These are phyloP conservation scores for Pichia rugopelliculosa DNA, from an alignment of 805 yeast species.

Conservation along the genomic window DNA sequence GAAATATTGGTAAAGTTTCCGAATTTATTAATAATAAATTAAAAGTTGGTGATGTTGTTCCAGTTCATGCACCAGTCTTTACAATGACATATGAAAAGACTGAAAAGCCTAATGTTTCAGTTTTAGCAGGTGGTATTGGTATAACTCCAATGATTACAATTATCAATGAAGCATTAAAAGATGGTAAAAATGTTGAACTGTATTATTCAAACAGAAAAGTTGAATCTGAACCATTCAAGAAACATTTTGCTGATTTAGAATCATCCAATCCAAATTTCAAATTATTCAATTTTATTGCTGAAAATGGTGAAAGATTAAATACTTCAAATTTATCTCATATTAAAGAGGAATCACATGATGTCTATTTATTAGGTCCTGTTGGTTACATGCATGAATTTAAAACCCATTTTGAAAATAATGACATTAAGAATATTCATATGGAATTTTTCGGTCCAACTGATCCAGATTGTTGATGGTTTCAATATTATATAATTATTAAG, in stretches of 20 bases:
- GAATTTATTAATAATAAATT: conserved; percentile 40
- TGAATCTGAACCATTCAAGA: conserved; percentile 12
- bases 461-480: conserved; percentile 1
- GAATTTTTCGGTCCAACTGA: conserved; percentile 32
- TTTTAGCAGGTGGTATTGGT: conserved; percentile 61
- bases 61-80: conserved; percentile 56
- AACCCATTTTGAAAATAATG: conserved; percentile 17
- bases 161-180: conserved; percentile 32
- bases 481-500: not conserved
- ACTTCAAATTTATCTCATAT: conserved; percentile 22
- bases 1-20: conserved; percentile 47
- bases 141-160: conserved; percentile 57
- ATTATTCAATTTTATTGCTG: conserved; percentile 2
- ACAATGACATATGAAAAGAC: conserved; percentile 31
- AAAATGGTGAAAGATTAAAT: conserved; percentile 11
- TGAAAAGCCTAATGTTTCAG: conserved; percentile 28
- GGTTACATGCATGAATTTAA: conserved; percentile 27
- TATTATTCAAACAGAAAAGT: conserved; percentile 28
- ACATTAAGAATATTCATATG: conserved; percentile 16
- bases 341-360: conserved; percentile 15
- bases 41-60: conserved; percentile 40
- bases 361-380: conserved; percentile 32
- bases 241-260: conserved; percentile 7
- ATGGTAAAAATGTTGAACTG: conserved; percentile 29
- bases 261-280: conserved; percentile 6